Evolutionary conservation across 352 stramenopile species (phyloP).

Genomic region (Elongisporangium senticosum): DNA sequence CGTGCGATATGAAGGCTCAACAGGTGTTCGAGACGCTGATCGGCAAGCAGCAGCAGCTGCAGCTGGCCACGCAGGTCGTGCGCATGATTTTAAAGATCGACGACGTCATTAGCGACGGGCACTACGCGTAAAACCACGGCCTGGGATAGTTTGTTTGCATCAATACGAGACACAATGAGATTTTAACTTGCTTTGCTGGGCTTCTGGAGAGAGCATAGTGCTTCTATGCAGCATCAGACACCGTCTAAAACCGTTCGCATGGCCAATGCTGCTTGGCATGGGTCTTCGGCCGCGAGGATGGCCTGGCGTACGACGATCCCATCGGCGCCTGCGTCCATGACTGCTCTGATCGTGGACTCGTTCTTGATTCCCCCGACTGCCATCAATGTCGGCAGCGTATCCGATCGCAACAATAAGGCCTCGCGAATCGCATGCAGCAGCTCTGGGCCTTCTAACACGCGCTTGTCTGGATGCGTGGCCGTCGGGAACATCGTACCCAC

Average conservation of each 20-base stretch:
- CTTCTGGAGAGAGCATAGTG: neutral
- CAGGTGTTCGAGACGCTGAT: constrained; percentile 99
- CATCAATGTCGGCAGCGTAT: constrained; percentile 15
- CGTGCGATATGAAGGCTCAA: constrained; percentile 97
- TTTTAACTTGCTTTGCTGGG: neutral
- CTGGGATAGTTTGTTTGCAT: constrained; percentile 1
- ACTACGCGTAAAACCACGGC: constrained; percentile 65
- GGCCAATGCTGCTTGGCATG: constrained; percentile 5
- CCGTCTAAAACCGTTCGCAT: constrained; percentile 8
- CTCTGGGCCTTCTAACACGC: constrained; percentile 26
- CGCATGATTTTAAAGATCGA: constrained; percentile 99
- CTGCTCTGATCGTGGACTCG: constrained; percentile 13
- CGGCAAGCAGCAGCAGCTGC: constrained; percentile 99
- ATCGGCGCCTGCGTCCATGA: constrained; percentile 25
- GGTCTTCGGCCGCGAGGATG: constrained; percentile 21
- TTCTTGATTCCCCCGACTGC: constrained; percentile 39
- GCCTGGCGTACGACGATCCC: constrained; percentile 42
- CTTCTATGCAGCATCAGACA: neutral
- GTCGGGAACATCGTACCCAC: constrained; percentile 58
- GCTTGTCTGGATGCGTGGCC: constrained; percentile 43
- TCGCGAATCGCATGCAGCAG: constrained; percentile 20
- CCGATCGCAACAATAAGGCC: neutral
- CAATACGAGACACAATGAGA: neutral
- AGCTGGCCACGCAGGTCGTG: constrained; percentile 98
- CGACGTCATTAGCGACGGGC: constrained; percentile 96